These are phyloP conservation scores for Boechera retrofracta DNA, from an alignment of 345 rosid species.

Conservation along the genomic window DNA sequence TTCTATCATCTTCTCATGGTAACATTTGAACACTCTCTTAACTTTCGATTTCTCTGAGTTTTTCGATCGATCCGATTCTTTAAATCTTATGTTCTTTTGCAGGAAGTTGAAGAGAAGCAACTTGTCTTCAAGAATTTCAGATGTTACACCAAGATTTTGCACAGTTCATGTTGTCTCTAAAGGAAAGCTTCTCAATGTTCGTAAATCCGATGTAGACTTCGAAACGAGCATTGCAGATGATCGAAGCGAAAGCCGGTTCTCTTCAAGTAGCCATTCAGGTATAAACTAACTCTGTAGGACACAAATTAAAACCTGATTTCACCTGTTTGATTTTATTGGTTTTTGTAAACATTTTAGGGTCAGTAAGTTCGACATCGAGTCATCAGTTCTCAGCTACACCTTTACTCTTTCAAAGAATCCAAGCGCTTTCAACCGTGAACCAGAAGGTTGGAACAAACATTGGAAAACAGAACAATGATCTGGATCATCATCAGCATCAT, in stretches of 20 bases:
- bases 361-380: constrained; percentile 51
- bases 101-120: constrained; percentile 51
- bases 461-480: constrained; percentile 51
- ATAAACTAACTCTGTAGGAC: neutral
- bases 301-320: neutral
- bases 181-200: constrained; percentile 72
- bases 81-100: neutral
- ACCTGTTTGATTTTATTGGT: constrained; percentile 1
- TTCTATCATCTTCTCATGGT: constrained; percentile 69
- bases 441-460: constrained; percentile 44
- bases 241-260: constrained; percentile 52
- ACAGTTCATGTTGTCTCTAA: constrained; percentile 71
- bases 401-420: constrained; percentile 60
- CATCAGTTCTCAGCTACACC: constrained; percentile 55
- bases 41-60: neutral
- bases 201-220: constrained; percentile 67
- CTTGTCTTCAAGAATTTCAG: constrained; percentile 68
- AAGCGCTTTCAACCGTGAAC: constrained; percentile 70
- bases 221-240: constrained; percentile 60
- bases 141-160: constrained; percentile 64
- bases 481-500: constrained; percentile 8
- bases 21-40: constrained; percentile 25
- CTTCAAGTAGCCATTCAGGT: constrained; percentile 58
- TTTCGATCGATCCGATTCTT: neutral
- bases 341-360: constrained; percentile 19